Base-by-base conservation (phyloP, 805 yeast genomes). In the Cyberlindnera petersonii region DNA sequence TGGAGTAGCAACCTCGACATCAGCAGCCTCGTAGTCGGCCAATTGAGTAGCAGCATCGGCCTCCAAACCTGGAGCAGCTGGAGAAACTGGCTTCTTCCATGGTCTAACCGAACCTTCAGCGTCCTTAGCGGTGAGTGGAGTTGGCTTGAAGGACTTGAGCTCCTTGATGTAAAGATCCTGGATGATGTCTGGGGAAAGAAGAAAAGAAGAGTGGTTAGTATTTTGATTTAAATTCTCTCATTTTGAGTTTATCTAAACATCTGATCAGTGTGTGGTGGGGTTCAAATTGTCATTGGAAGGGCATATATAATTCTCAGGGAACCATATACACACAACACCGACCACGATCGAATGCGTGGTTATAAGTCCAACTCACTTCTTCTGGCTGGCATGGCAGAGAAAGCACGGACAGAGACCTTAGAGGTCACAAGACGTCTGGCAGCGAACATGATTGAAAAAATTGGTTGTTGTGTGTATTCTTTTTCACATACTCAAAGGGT, bases 91-190 rank as follows among this genome's bases (percentile, higher is more conserved):
- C 48, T 79, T 69, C 46, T 72, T 65, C 93, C 96, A 93, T 55
- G 84, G 77, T 68, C 82, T 79, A 53, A 88, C 91, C 50, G 82
- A 74, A 49, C 78, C 75, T 57, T 80, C 87, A 47, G 91, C 82
- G 52, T 85, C 95, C 50, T 75, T 71, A 43, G 84, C 77, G 43
- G 83, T 67, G 39, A 82, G 61, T 45, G 87, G 79, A 43, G 82
- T 75, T 61, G 96, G 89, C 74, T 88, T 87, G 79, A 86, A 89
- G 47, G 79, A 77, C 71, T 82, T 86, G 67, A 93, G 72, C 67
- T 89, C 95, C 64, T 75, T 79, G 60, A 91, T 68, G 72, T 89
- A 89, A 54, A 89, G 75, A 52, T 89, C 96, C 64, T 86, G 75
- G 60, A 89, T 65, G 61, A 84, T 71, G 74, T 89, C 43, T 40